Evolutionary conservation across 2,329 filamentous ascomycete genomes (phyloP).

Genomic region (Aspergillus jensenii): DNA sequence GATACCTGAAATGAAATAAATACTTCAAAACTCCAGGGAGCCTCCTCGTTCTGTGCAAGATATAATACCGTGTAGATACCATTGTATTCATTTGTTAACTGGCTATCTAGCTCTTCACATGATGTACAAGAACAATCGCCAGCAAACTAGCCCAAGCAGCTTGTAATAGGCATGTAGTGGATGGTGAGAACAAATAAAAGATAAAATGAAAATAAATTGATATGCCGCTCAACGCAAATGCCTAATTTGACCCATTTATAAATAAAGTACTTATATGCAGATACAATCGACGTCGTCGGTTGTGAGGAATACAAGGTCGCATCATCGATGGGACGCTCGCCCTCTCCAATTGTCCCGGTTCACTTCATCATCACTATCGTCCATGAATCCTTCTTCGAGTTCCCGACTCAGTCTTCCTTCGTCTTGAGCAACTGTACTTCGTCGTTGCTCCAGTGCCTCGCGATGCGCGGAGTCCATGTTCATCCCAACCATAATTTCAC

Average conservation of each 20-base stretch:
- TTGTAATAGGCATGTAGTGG: not conserved
- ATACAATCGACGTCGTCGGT: not conserved
- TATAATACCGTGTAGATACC: not conserved
- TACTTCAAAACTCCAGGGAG: not conserved
- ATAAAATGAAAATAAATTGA: not conserved
- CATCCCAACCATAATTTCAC: slow-evolving; percentile 50
- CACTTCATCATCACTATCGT: slow-evolving; percentile 66
- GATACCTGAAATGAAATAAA: slow-evolving; percentile 21
- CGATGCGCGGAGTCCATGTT: slow-evolving; percentile 53
- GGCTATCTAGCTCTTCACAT: not conserved
- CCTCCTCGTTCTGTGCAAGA: not conserved
- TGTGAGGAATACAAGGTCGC: not conserved
- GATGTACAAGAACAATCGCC: not conserved
- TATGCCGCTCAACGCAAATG: not conserved
- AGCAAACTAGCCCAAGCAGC: not conserved
- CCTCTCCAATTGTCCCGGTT: slow-evolving; percentile 29
- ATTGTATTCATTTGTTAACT: not conserved
- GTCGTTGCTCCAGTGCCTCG: slow-evolving; percentile 45
- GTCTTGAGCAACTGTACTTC: slow-evolving; percentile 40
- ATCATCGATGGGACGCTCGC: slow-evolving; percentile 16
- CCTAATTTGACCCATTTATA: not conserved
- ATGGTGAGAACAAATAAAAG: no score
- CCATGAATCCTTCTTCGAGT: slow-evolving; percentile 72
- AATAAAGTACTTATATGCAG: not conserved
- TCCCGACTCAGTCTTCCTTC: slow-evolving; percentile 71